Evolutionary conservation across 2,329 filamentous ascomycete genomes (phyloP), one percentile per base, ranked within the genome.

Genomic region (Stachybotrys echinatus): DNA sequence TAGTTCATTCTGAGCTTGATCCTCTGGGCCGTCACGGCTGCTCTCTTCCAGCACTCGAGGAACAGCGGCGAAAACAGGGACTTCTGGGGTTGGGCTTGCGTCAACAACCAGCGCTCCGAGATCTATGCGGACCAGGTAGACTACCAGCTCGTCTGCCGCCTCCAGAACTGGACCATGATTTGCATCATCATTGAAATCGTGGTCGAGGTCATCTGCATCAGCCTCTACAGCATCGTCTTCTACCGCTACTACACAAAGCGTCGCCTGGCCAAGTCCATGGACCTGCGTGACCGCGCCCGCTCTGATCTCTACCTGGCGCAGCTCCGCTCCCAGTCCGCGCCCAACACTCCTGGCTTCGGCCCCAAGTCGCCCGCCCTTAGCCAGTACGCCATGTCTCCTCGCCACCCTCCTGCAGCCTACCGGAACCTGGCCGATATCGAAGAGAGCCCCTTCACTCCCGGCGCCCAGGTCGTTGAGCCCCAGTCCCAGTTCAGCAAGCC

Each of bases 41-140:
- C 85, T 51, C 73, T 96, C 50, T 81, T 96, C 61, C 91, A 97
- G 66, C 81, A 87, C 61, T 83, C 84, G 50, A 88, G 86, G 66
- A 80, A 83, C 61, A 88, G 80, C 64, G 63, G 65, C 63, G 74
- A 82, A 56, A 88, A 88, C 63, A 84, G 96, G 69, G 94, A 99
- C 69, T 82, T 99, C 70, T 99, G 94, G 94, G 92, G 92, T 52
- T 99, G 94, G 94, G 84, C 90, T n/a, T 99, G 94, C 69, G 87
- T 92, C 50, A 81, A 95, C 62, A 97, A 96, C 68, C 83, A 85
- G 56, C 85, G 92, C 53, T 75, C 85, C 49, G 72, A 90, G 47
- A 74, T 96, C 48, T 97, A 92, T 67, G 66, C 83, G 54, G 76
- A 92, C 50, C 85, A 94, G 61, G 81, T 99, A 59, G 79, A 94